Percentiles rank a stretch among this genome's conserved stretches.
Conservation (phyloP, 2,329 filamentous ascomycete species). For the Sclerotinia spermophila region DNA sequence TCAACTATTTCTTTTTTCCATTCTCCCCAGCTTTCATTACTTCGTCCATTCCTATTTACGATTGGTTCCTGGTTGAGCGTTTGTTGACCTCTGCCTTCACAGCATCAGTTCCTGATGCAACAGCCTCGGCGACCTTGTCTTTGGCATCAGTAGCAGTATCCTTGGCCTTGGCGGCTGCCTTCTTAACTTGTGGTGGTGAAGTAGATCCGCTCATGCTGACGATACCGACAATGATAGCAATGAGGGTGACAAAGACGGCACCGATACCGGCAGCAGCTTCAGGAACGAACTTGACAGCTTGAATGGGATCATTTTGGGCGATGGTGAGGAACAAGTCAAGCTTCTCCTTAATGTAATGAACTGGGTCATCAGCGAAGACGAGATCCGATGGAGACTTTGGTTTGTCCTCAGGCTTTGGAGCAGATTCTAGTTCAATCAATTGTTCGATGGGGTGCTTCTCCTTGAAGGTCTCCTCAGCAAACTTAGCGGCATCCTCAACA, state of each 20-base stretch:
- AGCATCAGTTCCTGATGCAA: conserved; percentile 62
- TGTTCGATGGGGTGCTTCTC: conserved; percentile 83
- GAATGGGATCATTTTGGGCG: conserved; percentile 71
- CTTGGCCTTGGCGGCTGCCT: conserved; percentile 61
- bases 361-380: conserved; percentile 86
- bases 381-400: conserved; percentile 72
- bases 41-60: conserved; percentile 43
- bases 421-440: conserved; percentile 71
- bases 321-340: conserved; percentile 85
- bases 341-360: conserved; percentile 88
- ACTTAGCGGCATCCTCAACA: conserved; percentile 81
- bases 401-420: conserved; percentile 65
- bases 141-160: conserved; percentile 73
- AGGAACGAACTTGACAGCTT: conserved; percentile 84
- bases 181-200: conserved; percentile 69
- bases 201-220: conserved; percentile 61
- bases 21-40: conserved; percentile 32
- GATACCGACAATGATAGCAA: conserved; percentile 67
- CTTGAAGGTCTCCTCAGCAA: conserved; percentile 85
- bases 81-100: conserved; percentile 55
- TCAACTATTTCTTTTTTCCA: neutral
- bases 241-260: conserved; percentile 64
- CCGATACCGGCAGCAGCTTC: conserved; percentile 82
- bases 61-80: conserved; percentile 34
- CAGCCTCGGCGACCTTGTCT: conserved; percentile 63